These are phyloP conservation scores for Colletotrichum gigasporum DNA, from an alignment of 2,329 filamentous ascomycete genomes.

Conservation along the genomic window DNA sequence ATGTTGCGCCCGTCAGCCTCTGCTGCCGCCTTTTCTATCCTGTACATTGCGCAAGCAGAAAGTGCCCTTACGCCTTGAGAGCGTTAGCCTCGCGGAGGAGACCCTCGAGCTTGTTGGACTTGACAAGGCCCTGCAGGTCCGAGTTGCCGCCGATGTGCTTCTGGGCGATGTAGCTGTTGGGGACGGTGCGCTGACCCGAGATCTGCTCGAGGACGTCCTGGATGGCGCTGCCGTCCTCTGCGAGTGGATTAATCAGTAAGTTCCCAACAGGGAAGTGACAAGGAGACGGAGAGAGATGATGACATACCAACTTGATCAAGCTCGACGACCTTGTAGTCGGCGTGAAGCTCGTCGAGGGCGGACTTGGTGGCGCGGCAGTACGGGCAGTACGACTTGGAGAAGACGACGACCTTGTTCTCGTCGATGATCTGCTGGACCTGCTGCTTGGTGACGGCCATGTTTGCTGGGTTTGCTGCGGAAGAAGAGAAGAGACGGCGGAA, in stretches of 20 bases:
- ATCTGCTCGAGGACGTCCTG: constrained; percentile 86
- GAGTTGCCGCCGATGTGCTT: constrained; percentile 98
- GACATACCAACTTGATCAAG: constrained; percentile 85
- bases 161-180: constrained; percentile 92
- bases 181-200: constrained; percentile 86
- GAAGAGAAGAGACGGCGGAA: constrained; percentile 73
- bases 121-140: constrained; percentile 73
- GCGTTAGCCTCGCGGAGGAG: constrained; percentile 55
- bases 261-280: background rate
- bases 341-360: constrained; percentile 73
- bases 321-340: constrained; percentile 81
- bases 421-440: constrained; percentile 90
- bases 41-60: background rate
- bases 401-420: constrained; percentile 91
- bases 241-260: constrained; percentile 22
- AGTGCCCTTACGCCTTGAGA: constrained; percentile 48
- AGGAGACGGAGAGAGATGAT: background rate
- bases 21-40: background rate
- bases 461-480: constrained; percentile 57
- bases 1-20: constrained; percentile 5
- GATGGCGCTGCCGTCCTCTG: constrained; percentile 84
- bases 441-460: constrained; percentile 83
- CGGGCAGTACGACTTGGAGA: constrained; percentile 97
- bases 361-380: constrained; percentile 87
- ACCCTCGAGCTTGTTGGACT: constrained; percentile 47